These are phyloP conservation scores for Solanum pennellii DNA, from an alignment of 257 asterid species.

Conservation along the genomic window DNA sequence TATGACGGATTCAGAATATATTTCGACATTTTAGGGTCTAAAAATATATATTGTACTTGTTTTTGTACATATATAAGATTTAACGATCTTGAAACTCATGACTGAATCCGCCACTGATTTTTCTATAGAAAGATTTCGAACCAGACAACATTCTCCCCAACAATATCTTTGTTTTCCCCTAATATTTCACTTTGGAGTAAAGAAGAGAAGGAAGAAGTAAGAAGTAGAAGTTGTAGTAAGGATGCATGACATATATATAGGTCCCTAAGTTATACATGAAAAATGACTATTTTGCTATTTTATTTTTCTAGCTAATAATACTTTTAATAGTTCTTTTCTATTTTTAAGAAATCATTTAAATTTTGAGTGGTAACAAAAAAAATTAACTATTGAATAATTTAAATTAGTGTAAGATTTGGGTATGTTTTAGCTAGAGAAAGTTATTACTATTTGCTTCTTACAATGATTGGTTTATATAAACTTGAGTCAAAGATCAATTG, in stretches of 20 bases:
- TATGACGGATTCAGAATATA: background rate
- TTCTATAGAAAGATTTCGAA: slow-evolving; percentile 24
- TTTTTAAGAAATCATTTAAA: background rate
- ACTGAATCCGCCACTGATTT: background rate
- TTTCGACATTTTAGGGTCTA: background rate
- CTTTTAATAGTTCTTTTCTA: background rate
- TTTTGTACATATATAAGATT: background rate
- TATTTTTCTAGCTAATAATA: background rate
- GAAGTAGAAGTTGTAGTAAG: background rate
- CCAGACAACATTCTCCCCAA: slow-evolving; percentile 50
- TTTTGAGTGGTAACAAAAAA: background rate
- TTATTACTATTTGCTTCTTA: background rate
- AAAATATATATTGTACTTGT: background rate
- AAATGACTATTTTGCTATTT: background rate
- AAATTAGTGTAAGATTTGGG: background rate
- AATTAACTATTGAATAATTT: background rate
- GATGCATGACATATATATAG: slow-evolving; percentile 27
- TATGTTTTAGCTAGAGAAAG: background rate
- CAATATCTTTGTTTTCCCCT: background rate
- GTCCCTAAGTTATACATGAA: slow-evolving; percentile 3
- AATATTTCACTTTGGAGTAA: background rate
- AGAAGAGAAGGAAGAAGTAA: background rate
- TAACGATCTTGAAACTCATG: background rate
- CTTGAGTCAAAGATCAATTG: background rate
- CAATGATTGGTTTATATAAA: background rate